phyloP scores from a whole-genome alignment of 306 rosid species.

The Lablab purpureus region DNA sequence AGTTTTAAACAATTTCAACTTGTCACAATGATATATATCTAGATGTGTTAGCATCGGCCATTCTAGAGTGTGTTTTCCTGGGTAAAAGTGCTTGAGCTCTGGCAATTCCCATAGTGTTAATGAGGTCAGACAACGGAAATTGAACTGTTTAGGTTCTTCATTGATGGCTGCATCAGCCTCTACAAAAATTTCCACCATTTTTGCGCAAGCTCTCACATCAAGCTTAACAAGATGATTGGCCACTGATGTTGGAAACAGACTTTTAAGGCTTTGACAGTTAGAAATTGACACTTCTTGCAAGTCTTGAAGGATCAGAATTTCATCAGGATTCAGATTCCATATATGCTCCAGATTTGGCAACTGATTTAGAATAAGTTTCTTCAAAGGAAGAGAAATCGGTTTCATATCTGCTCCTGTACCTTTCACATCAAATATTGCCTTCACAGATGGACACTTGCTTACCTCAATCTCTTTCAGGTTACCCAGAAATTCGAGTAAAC shows the following conservation, averaged over 20 bases:
- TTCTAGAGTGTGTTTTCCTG: background rate
- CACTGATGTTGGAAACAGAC: constrained; percentile 36
- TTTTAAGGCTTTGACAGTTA: constrained; percentile 36
- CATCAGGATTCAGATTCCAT: constrained; percentile 45
- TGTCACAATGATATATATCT: constrained; percentile 14
- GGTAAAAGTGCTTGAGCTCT: constrained; percentile 15
- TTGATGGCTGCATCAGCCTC: background rate
- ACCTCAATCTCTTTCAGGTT: constrained; percentile 30
- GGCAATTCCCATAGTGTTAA: constrained; percentile 6
- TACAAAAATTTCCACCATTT: constrained; percentile 33
- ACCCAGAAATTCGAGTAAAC: background rate
- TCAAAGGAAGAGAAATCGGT: constrained; percentile 7
- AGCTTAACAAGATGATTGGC: constrained; percentile 38
- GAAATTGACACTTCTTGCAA: background rate
- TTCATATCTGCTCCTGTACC: background rate
- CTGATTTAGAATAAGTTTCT: constrained; percentile 28
- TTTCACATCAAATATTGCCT: constrained; percentile 33
- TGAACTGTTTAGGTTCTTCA: background rate
- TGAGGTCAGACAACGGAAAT: background rate
- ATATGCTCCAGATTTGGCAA: constrained; percentile 47
- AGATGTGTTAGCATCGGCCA: background rate
- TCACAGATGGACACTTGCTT: background rate
- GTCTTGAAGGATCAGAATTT: constrained; percentile 8
- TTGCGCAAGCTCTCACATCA: constrained; percentile 36
- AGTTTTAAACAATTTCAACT: background rate